Percentiles rank a stretch among this genome's conserved stretches.
phyloP scores from a whole-genome alignment of 495 filamentous ascomycete genomes.

The Trichoderma asperelloides region DNA sequence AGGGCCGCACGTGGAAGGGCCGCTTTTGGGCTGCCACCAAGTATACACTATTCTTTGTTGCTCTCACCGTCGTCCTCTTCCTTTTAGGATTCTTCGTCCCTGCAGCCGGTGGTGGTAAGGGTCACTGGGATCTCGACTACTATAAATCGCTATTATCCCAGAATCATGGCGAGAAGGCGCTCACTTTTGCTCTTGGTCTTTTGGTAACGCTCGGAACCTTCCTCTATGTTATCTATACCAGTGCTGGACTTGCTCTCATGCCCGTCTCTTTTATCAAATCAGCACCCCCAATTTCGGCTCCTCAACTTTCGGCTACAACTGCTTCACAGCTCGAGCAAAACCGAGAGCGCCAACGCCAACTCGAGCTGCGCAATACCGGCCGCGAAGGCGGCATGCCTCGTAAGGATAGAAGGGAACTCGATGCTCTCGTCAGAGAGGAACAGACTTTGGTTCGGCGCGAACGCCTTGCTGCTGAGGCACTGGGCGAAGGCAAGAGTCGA shows the following conservation, averaged over 20 bases:
- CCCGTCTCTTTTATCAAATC: conserved; percentile 87
- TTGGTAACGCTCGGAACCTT: conserved; percentile 77
- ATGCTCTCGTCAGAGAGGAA: conserved; percentile 79
- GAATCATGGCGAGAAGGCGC: conserved; percentile 84
- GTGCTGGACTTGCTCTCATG: conserved; percentile 77
- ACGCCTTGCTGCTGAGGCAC: conserved; percentile 71
- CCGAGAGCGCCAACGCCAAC: conserved; percentile 79
- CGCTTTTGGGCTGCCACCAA: conserved; percentile 77
- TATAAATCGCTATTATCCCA: conserved; percentile 77
- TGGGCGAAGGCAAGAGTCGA: conserved; percentile 60
- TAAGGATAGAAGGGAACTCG: conserved; percentile 82
- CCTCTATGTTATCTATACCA: conserved; percentile 82
- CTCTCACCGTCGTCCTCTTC: conserved; percentile 73
- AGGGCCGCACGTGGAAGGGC: conserved; percentile 56
- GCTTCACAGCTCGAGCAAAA: conserved; percentile 73
- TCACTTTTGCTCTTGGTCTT: conserved; percentile 80
- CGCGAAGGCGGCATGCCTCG: conserved; percentile 62
- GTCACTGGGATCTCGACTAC: conserved; percentile 71
- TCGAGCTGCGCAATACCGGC: conserved; percentile 78
- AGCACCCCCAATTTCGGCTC: conserved; percentile 69
- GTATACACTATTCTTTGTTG: conserved; percentile 80
- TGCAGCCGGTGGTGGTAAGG: conserved; percentile 51
- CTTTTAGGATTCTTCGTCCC: conserved; percentile 90
- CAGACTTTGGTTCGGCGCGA: conserved; percentile 84
- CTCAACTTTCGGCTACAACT: conserved; percentile 64